These are phyloP conservation scores for Niebla homalea DNA, from an alignment of 495 filamentous ascomycete species.

Conservation along the genomic window DNA sequence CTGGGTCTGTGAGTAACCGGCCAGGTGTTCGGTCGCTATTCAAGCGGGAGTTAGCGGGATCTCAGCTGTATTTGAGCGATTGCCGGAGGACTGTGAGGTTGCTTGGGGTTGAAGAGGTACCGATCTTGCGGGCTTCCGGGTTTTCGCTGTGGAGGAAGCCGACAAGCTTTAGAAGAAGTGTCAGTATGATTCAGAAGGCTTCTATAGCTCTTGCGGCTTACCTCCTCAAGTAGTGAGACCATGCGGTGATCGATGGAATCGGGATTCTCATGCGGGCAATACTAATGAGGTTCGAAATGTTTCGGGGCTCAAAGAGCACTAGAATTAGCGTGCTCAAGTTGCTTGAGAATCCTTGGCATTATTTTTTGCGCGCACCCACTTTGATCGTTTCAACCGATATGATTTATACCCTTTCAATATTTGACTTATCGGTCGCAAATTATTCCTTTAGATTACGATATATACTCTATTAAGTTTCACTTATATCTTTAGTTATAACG, in stretches of 20 bases:
- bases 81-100: slow-evolving; percentile 8
- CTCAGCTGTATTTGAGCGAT: neutral
- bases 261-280: too few relatives aligned
- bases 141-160: slow-evolving; percentile 86
- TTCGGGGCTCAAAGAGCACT: too few relatives aligned
- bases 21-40: slow-evolving; percentile 67
- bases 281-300: too few relatives aligned
- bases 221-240: slow-evolving; percentile 77
- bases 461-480: too few relatives aligned
- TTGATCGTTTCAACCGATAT: too few relatives aligned
- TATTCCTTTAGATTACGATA: too few relatives aligned
- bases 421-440: too few relatives aligned
- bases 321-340: too few relatives aligned
- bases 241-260: slow-evolving; percentile 29
- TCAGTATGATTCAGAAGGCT: neutral
- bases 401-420: too few relatives aligned
- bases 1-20: slow-evolving; percentile 67
- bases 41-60: neutral
- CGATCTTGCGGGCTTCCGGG: slow-evolving; percentile 65
- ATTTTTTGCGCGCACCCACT: too few relatives aligned
- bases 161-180: slow-evolving; percentile 48
- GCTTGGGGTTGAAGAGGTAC: slow-evolving; percentile 25
- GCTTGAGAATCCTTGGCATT: too few relatives aligned
- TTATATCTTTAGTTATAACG: too few relatives aligned
- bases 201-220: slow-evolving; percentile 20